Evolutionary conservation across 177 flowering plant genomes (phyloP).

Genomic region (Telopea speciosissima): DNA sequence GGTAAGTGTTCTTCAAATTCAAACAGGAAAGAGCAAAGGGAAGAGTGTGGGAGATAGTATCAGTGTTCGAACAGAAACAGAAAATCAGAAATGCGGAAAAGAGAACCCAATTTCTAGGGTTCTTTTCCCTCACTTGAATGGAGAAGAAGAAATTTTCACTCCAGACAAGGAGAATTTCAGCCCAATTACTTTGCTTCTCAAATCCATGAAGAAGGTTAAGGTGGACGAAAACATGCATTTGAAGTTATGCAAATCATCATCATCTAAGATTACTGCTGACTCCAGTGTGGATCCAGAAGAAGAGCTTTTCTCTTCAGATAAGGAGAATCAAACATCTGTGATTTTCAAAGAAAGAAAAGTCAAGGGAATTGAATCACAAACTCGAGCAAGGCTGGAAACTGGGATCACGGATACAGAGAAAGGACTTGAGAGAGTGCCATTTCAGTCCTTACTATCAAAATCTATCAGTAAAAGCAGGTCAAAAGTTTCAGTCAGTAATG

Average conservation of each 20-base stretch:
- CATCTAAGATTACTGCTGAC: too few relatives aligned
- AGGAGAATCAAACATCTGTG: constrained; percentile 50
- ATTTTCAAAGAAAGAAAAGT: constrained; percentile 28
- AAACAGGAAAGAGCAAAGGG: constrained; percentile 26
- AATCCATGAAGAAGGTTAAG: constrained; percentile 31
- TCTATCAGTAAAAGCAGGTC: constrained; percentile 28
- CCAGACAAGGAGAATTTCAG: constrained; percentile 76
- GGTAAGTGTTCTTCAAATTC: constrained; percentile 31
- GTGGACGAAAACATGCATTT: constrained; percentile 25
- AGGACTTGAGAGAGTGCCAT: constrained; percentile 50
- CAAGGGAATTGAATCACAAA: constrained; percentile 12
- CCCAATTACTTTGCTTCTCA: constrained; percentile 30
- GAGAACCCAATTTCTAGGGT: constrained; percentile 17
- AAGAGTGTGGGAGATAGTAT: constrained; percentile 6
- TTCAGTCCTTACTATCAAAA: constrained; percentile 42
- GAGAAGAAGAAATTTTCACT: constrained; percentile 40
- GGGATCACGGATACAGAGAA: constrained; percentile 20
- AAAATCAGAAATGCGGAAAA: constrained; percentile 10
- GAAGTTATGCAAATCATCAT: constrained; percentile 11
- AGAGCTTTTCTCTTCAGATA: constrained; percentile 26
- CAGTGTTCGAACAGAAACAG: constrained; percentile 9
- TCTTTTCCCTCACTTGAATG: constrained; percentile 26
- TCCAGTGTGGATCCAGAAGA: constrained; percentile 14
- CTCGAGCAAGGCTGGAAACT: constrained; percentile 13
- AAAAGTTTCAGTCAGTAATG: constrained; percentile 20